Conservation (phyloP, 176 grass and related monocot species). For the Elaeis guineensis region DNA sequence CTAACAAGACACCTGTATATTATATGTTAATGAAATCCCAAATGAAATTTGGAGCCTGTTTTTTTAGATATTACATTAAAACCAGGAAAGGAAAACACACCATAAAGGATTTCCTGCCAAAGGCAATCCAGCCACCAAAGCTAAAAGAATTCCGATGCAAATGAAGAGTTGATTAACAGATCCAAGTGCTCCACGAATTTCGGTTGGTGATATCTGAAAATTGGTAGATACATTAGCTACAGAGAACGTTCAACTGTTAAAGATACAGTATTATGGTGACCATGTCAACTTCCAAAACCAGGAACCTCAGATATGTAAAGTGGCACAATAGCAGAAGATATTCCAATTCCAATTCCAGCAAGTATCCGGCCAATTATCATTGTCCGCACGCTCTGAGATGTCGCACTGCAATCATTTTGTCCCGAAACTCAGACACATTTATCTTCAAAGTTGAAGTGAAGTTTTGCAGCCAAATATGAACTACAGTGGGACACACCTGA, state of each 20-base stretch:
- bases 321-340: slow-evolving; percentile 93
- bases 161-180: slow-evolving; percentile 96
- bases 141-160: slow-evolving; percentile 88
- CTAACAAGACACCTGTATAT: background rate
- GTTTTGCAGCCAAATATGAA: background rate
- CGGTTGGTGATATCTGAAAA: slow-evolving; percentile 93
- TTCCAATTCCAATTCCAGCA: slow-evolving; percentile 93
- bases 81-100: slow-evolving; percentile 32
- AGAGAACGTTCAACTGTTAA: slow-evolving; percentile 6
- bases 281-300: slow-evolving; percentile 9
- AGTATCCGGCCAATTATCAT: slow-evolving; percentile 95
- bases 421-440: slow-evolving; percentile 5
- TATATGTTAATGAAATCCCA: background rate
- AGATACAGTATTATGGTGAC: background rate
- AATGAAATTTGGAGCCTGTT: no score
- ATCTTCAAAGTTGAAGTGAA: slow-evolving; percentile 3
- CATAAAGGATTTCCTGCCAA: slow-evolving; percentile 82
- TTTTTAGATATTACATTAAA: no score
- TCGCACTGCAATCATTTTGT: slow-evolving; percentile 45
- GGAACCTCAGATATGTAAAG: slow-evolving; percentile 98
- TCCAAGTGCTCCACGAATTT: slow-evolving; percentile 99
- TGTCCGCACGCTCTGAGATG: slow-evolving; percentile 70
- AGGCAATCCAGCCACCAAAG: slow-evolving; percentile 91
- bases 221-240: slow-evolving; percentile 11
- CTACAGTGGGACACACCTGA: slow-evolving; percentile 41